These are phyloP conservation scores for Euphorbia schlechtendalii DNA, from an alignment of 441 rosid genomes.

Conservation along the genomic window DNA sequence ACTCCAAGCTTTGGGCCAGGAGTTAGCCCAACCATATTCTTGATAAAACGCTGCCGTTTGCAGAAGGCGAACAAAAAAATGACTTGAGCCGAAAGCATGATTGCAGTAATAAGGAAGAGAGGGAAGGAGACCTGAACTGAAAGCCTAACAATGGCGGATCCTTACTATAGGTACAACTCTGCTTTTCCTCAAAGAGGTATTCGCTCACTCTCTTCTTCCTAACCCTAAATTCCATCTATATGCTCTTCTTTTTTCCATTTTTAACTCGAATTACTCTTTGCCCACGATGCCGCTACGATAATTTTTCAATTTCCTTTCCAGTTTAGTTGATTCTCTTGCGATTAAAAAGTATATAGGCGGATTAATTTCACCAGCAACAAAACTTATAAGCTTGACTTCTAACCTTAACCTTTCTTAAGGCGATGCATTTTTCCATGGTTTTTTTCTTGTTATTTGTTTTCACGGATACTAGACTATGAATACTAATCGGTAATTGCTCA, in stretches of 20 bases:
- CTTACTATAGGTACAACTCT: conserved; percentile 28
- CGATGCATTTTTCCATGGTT: too few species aligned
- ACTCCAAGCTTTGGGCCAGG: too few species aligned
- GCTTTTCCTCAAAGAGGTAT: conserved; percentile 32
- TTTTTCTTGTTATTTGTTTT: neutral
- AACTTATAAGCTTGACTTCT: neutral
- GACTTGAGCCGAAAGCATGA: too few species aligned
- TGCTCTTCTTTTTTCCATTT: neutral
- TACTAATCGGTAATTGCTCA: neutral
- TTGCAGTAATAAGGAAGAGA: neutral
- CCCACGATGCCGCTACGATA: neutral
- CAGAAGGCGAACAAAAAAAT: too few species aligned
- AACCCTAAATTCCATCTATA: neutral
- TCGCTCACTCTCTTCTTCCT: neutral
- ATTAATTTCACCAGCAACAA: neutral
- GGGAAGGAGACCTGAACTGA: neutral
- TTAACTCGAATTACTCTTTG: neutral
- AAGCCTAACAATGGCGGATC: conserved; percentile 28
- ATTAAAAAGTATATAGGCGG: neutral
- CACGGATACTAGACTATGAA: neutral
- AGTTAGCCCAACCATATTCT: too few species aligned
- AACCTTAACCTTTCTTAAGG: neutral
- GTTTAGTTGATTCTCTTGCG: neutral
- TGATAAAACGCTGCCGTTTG: too few species aligned
- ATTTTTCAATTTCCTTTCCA: neutral